Evolutionary conservation across 1,284 basidiomycete genomes (phyloP).

Genomic region (Papiliotrema terrestris): DNA sequence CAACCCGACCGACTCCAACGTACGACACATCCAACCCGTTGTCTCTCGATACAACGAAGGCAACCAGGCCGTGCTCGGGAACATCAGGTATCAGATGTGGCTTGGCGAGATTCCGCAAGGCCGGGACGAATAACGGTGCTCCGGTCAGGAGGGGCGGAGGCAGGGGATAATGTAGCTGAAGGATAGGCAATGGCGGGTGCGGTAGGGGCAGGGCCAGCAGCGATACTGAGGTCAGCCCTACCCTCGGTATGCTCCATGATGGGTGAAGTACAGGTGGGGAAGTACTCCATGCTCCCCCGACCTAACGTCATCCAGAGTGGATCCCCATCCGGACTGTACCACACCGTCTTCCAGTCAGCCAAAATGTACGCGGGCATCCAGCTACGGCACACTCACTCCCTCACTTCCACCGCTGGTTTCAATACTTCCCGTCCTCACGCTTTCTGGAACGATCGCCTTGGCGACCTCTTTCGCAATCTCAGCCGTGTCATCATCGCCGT

Average conservation of each 20-base stretch:
- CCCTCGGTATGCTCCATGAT: neutral
- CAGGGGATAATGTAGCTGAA: constrained; percentile 42
- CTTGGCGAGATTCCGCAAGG: constrained; percentile 37
- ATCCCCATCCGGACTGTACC: constrained; percentile 66
- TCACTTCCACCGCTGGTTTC: constrained; percentile 43
- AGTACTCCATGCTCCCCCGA: constrained; percentile 54
- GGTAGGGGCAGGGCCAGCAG: constrained; percentile 30
- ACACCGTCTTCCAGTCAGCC: constrained; percentile 42
- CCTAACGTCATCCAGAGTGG: constrained; percentile 79
- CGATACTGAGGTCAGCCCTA: constrained; percentile 39
- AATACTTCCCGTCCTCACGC: constrained; percentile 33
- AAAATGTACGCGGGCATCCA: neutral
- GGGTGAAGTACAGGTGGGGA: constrained; percentile 60
- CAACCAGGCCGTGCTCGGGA: constrained; percentile 31
- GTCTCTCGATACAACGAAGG: constrained; percentile 27
- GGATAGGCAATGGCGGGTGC: constrained; percentile 27
- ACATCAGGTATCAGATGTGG: constrained; percentile 41
- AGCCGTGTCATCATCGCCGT: constrained; percentile 7
- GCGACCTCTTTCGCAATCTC: constrained; percentile 38
- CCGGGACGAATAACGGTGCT: constrained; percentile 50
- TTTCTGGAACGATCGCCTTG: constrained; percentile 40
- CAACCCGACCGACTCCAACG: constrained; percentile 41
- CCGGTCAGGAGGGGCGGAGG: constrained; percentile 51
- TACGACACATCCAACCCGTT: constrained; percentile 28
- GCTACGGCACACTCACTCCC: constrained; percentile 28